Evolutionary conservation across 2,329 filamentous ascomycete species (phyloP).

Genomic region (Biscogniauxia marginata): DNA sequence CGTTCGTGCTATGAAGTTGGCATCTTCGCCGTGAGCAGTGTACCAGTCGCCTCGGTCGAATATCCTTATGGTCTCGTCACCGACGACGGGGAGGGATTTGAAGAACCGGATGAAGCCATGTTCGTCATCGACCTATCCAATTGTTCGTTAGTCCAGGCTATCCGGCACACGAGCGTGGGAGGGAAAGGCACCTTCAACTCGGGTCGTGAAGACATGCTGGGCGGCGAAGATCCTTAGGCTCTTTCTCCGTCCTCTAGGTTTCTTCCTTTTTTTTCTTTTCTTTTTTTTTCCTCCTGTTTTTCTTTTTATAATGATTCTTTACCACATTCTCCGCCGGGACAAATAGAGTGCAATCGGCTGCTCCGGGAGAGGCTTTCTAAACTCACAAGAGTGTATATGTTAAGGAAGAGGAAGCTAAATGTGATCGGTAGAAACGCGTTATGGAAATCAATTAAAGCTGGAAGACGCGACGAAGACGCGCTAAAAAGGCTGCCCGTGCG

Average conservation of each 20-base stretch:
- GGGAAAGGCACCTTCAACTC: constrained; percentile 46
- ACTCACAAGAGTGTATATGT: neutral
- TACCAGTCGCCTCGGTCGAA: constrained; percentile 96
- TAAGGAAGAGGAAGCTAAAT: neutral
- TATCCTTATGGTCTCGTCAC: constrained; percentile 77
- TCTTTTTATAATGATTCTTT: neutral
- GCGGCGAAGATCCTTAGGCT: neutral
- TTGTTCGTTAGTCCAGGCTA: no score
- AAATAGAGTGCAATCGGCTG: neutral
- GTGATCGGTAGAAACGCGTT: constrained; percentile 19
- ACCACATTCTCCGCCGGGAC: neutral
- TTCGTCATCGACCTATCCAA: constrained; percentile 85
- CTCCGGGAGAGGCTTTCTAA: neutral
- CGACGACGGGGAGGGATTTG: constrained; percentile 73
- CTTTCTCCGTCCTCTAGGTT: neutral
- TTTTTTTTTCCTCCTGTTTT: constrained; percentile 1
- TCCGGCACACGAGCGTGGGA: neutral
- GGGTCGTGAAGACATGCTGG: constrained; percentile 51
- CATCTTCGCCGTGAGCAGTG: constrained; percentile 86
- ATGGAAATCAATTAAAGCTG: constrained; percentile 29
- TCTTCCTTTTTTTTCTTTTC: neutral
- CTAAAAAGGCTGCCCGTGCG: constrained; percentile 14
- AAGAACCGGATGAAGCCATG: constrained; percentile 96
- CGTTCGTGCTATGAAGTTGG: constrained; percentile 76
- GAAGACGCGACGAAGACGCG: constrained; percentile 30